phyloP scores from a whole-genome alignment of 2,329 filamentous ascomycete species.

The Aulographum hederae region DNA sequence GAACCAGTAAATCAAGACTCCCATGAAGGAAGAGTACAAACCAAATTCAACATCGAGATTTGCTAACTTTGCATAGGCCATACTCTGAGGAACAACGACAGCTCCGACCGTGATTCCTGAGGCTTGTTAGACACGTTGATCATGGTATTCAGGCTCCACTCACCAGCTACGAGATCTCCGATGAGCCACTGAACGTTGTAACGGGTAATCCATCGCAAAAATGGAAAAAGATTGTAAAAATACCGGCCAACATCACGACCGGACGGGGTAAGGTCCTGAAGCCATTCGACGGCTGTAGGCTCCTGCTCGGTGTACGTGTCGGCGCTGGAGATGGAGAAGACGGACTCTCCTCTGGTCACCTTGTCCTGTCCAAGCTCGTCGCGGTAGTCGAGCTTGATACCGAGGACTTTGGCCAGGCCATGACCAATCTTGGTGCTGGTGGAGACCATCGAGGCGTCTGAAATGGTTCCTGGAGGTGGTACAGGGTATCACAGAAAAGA shows the following conservation, averaged over 20 bases:
- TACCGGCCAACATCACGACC: slow-evolving; percentile 39
- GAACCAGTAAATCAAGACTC: slow-evolving; percentile 85
- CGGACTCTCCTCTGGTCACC: slow-evolving; percentile 59
- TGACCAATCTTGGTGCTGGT: slow-evolving; percentile 44
- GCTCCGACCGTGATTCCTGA: slow-evolving; percentile 49
- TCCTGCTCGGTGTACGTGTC: slow-evolving; percentile 72
- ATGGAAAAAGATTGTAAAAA: slow-evolving; percentile 61
- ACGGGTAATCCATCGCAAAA: slow-evolving; percentile 67
- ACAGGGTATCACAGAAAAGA: too few species aligned
- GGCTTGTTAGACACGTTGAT: slow-evolving; percentile 1
- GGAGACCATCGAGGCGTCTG: neutral
- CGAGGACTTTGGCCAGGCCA: slow-evolving; percentile 57
- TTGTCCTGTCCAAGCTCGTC: slow-evolving; percentile 26
- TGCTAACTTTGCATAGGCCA: slow-evolving; percentile 82
- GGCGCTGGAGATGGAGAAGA: slow-evolving; percentile 52
- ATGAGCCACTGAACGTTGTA: slow-evolving; percentile 84
- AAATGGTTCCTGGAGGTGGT: too few species aligned
- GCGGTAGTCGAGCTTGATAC: slow-evolving; percentile 72
- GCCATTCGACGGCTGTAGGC: slow-evolving; percentile 56
- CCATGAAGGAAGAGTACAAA: slow-evolving; percentile 88
- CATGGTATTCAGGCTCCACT: slow-evolving; percentile 11
- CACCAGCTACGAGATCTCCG: slow-evolving; percentile 79
- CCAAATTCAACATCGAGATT: slow-evolving; percentile 62
- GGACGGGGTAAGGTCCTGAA: slow-evolving; percentile 45
- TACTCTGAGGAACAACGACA: slow-evolving; percentile 79